Percentiles rank a stretch among this genome's conserved stretches.
phyloP scores from a whole-genome alignment of 345 rosid genomes.

The Acer yangbiense region DNA sequence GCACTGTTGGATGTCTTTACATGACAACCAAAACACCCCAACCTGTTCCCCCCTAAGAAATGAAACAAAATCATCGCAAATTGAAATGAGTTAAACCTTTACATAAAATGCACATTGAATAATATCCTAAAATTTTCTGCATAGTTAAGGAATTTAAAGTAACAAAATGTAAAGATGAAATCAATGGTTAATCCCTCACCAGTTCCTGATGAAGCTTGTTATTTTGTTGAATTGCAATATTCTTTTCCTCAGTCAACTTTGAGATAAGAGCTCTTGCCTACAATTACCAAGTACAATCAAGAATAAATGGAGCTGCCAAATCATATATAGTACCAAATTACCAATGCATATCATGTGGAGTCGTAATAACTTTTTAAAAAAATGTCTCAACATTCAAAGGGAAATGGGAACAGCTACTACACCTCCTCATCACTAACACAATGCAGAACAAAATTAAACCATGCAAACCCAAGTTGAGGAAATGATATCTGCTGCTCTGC shows the following conservation, averaged over 20 bases:
- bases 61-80: neutral
- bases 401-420: neutral
- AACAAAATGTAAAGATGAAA: neutral
- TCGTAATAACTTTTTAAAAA: neutral
- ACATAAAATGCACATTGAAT: neutral
- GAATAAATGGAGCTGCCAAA: slow-evolving; percentile 5
- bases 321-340: neutral
- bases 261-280: slow-evolving; percentile 58
- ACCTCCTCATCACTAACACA: neutral
- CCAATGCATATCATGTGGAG: neutral
- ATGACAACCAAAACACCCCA: slow-evolving; percentile 6
- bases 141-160: neutral
- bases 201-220: slow-evolving; percentile 65
- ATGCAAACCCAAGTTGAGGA: neutral
- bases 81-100: neutral
- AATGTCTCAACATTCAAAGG: neutral
- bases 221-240: slow-evolving; percentile 55
- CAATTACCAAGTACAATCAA: slow-evolving; percentile 20
- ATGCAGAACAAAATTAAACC: neutral
- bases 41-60: neutral
- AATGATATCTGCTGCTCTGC: neutral
- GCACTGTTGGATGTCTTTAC: neutral
- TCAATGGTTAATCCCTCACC: slow-evolving; percentile 41
- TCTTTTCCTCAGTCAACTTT: slow-evolving; percentile 67
- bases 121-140: neutral